A percentile compares a stretch with the other conserved stretches of the same genome.
These are phyloP conservation scores for Fusarium succisae DNA, from an alignment of 2,329 filamentous ascomycete species.

Conservation along the genomic window DNA sequence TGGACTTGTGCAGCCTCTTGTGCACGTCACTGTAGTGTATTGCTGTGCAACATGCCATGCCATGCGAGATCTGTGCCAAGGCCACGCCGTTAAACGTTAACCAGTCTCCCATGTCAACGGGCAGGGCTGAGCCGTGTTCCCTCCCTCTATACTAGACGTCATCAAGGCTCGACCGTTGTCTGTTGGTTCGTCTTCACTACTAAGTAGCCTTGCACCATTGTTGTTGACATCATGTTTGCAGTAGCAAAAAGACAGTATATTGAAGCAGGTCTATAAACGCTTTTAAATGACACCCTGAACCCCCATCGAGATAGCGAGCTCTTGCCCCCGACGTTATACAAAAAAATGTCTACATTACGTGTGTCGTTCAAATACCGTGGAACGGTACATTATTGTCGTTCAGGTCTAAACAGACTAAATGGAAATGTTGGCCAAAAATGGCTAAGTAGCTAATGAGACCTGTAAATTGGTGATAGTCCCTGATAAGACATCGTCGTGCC, in stretches of 20 bases:
- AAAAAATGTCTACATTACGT: conserved; percentile 36
- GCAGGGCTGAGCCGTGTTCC: conserved; percentile 4
- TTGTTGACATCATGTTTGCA: neutral
- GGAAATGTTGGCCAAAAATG: neutral
- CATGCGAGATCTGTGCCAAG: conserved; percentile 11
- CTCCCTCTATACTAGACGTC: neutral
- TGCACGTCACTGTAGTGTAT: neutral
- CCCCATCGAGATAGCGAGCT: conserved; percentile 20
- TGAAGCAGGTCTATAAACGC: conserved; percentile 34
- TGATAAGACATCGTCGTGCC: neutral
- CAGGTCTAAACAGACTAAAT: neutral
- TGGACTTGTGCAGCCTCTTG: neutral
- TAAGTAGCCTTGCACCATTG: neutral
- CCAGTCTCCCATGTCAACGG: neutral
- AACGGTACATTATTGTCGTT: conserved; percentile 14
- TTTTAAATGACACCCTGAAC: conserved; percentile 32
- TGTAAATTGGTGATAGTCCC: neutral
- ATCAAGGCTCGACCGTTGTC: conserved; percentile 11
- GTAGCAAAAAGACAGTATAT: conserved; percentile 5
- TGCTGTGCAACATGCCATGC: conserved; percentile 9
- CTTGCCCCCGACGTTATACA: conserved; percentile 22
- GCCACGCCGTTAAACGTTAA: conserved; percentile 8
- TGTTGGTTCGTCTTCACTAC: neutral
- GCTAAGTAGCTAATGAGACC: neutral
- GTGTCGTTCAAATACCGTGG: conserved; percentile 22